phyloP scores from a whole-genome alignment of 2,329 filamentous ascomycete genomes.

The Monilinia polystroma region DNA sequence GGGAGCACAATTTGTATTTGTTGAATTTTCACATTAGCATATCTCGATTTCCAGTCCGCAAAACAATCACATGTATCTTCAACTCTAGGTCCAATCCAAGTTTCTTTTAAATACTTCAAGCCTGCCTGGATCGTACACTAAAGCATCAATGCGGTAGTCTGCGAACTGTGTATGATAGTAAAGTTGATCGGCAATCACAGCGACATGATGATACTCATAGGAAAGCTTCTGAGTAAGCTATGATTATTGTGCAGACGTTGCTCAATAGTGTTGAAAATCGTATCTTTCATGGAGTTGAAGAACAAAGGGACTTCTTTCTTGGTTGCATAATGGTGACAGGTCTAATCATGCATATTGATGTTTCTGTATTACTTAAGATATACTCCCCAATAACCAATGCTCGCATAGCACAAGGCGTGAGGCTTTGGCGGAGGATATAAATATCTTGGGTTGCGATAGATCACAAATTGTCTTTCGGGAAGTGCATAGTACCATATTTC shows the following conservation, averaged over 20 bases:
- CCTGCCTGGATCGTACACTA: neutral
- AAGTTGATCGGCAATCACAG: no score
- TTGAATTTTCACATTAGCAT: neutral
- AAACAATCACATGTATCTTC: neutral
- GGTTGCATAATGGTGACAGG: accelerated
- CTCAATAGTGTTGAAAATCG: neutral
- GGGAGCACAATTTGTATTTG: neutral
- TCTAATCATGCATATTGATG: neutral
- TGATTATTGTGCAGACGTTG: no score
- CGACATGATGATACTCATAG: no score
- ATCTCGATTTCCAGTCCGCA: neutral
- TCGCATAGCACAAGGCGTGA: neutral
- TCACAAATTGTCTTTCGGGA: neutral
- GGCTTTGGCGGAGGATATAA: neutral
- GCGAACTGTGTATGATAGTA: no score
- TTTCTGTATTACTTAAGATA: neutral
- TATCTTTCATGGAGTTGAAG: neutral
- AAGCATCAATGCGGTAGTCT: neutral
- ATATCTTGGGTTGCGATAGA: neutral
- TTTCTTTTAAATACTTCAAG: neutral
- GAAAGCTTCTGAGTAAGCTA: no score
- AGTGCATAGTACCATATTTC: slow-evolving; percentile 4
- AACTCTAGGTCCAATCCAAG: neutral
- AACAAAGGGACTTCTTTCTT: neutral
- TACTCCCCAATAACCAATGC: neutral